phyloP scores from a whole-genome alignment of 2,329 filamentous ascomycete species.

The Macrophomina pseudophaseolina region DNA sequence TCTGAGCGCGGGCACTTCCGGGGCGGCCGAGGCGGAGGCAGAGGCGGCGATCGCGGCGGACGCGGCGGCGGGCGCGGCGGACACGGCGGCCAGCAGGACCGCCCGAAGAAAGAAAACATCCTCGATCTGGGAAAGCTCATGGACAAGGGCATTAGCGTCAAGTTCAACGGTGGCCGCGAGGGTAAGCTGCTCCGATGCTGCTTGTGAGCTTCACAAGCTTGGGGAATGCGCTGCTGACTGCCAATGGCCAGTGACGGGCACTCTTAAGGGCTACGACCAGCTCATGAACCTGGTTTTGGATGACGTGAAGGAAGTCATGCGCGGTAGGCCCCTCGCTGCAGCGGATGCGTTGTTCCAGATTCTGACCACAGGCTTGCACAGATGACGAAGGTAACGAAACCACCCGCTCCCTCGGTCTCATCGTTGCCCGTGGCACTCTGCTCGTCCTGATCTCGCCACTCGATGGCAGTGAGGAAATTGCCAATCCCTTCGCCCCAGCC shows the following conservation, averaged over 20 bases:
- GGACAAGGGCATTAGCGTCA: conserved; percentile 94
- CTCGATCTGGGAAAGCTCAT: conserved; percentile 94
- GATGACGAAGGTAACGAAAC: conserved; percentile 93
- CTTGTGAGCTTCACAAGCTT: not conserved
- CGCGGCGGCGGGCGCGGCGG: conserved; percentile 32
- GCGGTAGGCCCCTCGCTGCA: conserved; percentile 63
- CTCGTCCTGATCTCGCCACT: conserved; percentile 91
- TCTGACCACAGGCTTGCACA: conserved; percentile 44
- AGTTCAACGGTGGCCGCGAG: conserved; percentile 94
- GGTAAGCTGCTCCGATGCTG: conserved; percentile 57
- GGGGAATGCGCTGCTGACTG: conserved; percentile 14
- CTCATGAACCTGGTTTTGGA: conserved; percentile 98
- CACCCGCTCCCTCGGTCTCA: conserved; percentile 78
- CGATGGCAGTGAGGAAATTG: conserved; percentile 93
- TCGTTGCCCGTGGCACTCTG: conserved; percentile 87
- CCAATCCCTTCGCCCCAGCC: conserved; percentile 84
- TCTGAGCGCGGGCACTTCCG: conserved; percentile 62
- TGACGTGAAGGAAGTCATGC: conserved; percentile 86
- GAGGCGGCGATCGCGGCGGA: conserved; percentile 35
- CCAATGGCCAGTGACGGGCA: conserved; percentile 73
- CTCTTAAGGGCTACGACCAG: conserved; percentile 93
- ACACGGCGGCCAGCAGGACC: conserved; percentile 58
- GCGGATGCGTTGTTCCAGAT: not conserved
- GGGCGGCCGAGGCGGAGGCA: conserved; percentile 43
- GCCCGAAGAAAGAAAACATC: conserved; percentile 98